A percentile compares a stretch with the other conserved stretches of the same genome.
Conservation (phyloP, 345 rosid species). For the Hevea brasiliensis region DNA sequence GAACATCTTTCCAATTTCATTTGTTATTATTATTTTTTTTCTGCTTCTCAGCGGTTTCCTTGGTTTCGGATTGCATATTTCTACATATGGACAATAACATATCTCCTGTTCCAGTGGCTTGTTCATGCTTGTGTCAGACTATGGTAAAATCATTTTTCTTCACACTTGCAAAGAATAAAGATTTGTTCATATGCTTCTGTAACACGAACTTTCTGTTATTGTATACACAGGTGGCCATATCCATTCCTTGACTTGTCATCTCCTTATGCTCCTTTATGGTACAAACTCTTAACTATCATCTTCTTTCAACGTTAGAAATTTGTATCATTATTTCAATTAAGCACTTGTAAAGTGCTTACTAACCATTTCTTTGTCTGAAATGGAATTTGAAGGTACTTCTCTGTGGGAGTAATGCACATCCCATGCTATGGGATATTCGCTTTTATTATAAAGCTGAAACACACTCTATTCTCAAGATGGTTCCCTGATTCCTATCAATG, state of each 20-base stretch:
- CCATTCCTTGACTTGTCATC: constrained; percentile 94
- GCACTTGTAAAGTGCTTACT: background rate
- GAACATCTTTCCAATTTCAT: background rate
- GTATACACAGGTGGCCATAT: constrained; percentile 87
- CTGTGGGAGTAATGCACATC: constrained; percentile 81
- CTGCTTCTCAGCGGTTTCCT: constrained; percentile 70
- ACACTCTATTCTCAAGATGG: constrained; percentile 56
- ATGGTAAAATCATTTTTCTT: constrained; percentile 44
- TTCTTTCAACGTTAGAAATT: background rate
- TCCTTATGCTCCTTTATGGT: constrained; percentile 84
- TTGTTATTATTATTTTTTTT: no score
- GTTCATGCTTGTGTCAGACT: constrained; percentile 65
- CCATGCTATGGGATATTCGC: constrained; percentile 79
- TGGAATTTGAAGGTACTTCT: constrained; percentile 64
- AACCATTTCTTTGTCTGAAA: background rate
- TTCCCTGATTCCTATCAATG: constrained; percentile 61
- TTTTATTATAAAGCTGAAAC: constrained; percentile 70
- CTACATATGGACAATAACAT: constrained; percentile 78
- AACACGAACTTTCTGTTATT: background rate
- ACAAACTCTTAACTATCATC: constrained; percentile 19
- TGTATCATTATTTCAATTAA: background rate
- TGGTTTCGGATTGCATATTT: constrained; percentile 86
- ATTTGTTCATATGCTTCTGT: background rate
- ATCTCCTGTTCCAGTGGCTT: constrained; percentile 82
- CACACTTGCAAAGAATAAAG: background rate